phyloP scores from a whole-genome alignment of 1,284 basidiomycete species.

The Ustilago xerochloae region DNA sequence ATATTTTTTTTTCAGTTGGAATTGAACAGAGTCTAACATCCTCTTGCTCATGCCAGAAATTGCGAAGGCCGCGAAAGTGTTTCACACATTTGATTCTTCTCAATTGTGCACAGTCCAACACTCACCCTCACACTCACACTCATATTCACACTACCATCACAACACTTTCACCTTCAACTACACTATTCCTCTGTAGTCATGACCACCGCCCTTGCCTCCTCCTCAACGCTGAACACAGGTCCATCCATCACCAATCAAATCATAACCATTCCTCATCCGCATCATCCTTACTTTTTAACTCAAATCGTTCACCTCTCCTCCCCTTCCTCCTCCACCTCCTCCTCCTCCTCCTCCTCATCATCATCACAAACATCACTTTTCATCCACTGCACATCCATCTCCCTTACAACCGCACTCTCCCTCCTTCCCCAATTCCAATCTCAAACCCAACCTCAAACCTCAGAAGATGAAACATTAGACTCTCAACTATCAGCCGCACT shows the following conservation, averaged over 20 bases:
- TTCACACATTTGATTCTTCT: too few species aligned
- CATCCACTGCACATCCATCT: slow-evolving; percentile 22
- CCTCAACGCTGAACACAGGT: neutral
- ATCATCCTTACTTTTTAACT: slow-evolving; percentile 18
- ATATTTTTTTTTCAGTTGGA: neutral
- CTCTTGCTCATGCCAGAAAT: neutral
- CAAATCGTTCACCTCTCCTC: slow-evolving; percentile 24
- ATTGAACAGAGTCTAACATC: slow-evolving; percentile 1
- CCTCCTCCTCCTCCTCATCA: neutral
- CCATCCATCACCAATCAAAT: slow-evolving; percentile 33
- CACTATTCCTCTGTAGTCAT: neutral
- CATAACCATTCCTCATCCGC: slow-evolving; percentile 22
- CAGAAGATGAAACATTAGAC: slow-evolving; percentile 5
- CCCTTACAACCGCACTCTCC: slow-evolving; percentile 9
- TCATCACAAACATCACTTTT: too few species aligned
- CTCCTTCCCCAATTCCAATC: neutral
- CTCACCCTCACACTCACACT: neutral
- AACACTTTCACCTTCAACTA: neutral
- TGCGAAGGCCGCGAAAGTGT: slow-evolving; percentile 1
- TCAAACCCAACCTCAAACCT: neutral
- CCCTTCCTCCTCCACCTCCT: neutral
- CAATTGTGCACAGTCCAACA: slow-evolving; percentile 11
- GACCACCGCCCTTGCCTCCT: neutral
- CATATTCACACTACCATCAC: neutral
- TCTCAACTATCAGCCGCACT: slow-evolving; percentile 23